phyloP scores from a whole-genome alignment of 2,329 filamentous ascomycete species.

The Monilinia fructigena region DNA sequence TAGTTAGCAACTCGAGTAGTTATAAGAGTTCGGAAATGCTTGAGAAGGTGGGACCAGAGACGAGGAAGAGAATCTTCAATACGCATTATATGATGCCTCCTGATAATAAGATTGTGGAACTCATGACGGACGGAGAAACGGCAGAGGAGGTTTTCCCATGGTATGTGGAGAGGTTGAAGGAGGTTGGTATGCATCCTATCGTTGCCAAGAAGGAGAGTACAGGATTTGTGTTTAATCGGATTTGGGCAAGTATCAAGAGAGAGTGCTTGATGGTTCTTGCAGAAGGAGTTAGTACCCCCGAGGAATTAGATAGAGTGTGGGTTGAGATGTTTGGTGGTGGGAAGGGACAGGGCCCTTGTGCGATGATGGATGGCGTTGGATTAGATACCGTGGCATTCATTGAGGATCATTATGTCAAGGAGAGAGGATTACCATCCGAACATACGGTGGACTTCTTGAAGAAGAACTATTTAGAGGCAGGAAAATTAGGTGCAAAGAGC shows the following conservation, averaged over 20 bases:
- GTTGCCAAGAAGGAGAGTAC: slow-evolving; percentile 42
- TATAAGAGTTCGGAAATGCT: slow-evolving; percentile 47
- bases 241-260: slow-evolving; percentile 47
- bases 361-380: slow-evolving; percentile 45
- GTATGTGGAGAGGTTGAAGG: slow-evolving; percentile 37
- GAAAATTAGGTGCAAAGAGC: slow-evolving; percentile 38
- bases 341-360: slow-evolving; percentile 41
- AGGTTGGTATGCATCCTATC: slow-evolving; percentile 43
- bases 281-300: slow-evolving; percentile 41
- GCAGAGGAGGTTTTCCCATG: slow-evolving; percentile 37
- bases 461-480: slow-evolving; percentile 38
- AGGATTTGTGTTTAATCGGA: slow-evolving; percentile 45
- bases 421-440: slow-evolving; percentile 28
- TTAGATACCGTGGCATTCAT: slow-evolving; percentile 45
- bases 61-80: slow-evolving; percentile 44
- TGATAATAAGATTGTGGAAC: slow-evolving; percentile 39
- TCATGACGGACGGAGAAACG: slow-evolving; percentile 43
- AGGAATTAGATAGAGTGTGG: slow-evolving; percentile 44
- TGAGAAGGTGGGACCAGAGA: slow-evolving; percentile 39
- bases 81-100: slow-evolving; percentile 45
- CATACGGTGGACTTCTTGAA: slow-evolving; percentile 41
- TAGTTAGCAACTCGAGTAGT: slow-evolving; percentile 50
- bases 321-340: slow-evolving; percentile 42
- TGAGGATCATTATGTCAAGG: slow-evolving; percentile 44
- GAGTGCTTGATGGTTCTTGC: slow-evolving; percentile 42